Evolutionary conservation across 1,284 basidiomycete genomes (phyloP), one percentile per base, ranked within the genome.

Genomic region (Vanrija pseudolonga): DNA sequence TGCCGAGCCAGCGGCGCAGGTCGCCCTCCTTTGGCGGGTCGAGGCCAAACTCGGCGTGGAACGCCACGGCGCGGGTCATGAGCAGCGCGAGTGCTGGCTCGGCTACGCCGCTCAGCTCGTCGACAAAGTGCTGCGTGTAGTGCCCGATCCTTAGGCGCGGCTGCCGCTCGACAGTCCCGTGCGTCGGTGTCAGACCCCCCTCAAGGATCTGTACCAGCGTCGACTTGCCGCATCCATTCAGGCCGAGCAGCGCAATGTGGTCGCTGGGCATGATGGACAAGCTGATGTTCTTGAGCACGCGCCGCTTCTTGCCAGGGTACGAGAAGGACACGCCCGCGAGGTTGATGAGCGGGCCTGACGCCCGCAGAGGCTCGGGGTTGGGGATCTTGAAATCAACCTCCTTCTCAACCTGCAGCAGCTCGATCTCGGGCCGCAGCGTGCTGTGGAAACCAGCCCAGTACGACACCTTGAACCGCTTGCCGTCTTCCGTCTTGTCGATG

Each of bases 161-260:
- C 62, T 88, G 85, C 17, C 79, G 79, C n/a, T 75, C 78, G 17
- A 87, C 79, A 8, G 70, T 79, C 2, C 87, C 87, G 4, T 72
- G 76, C 3, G 76, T 76, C 0, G 85, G 82, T 12, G 72, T 65
- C 4, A 85, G 70, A 3, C 66, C 77, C 3, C 83, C 83, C 1
- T 82, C 76, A 22, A 87, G 77, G 19, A 85, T 71, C 54, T 84
- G 72, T 52, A 83, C 81, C 2, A 87, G 68, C 0, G 86, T 88
- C 23, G 83, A 83, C 72, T 87, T 87, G 26, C 81, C 81, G 60
- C 77, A 70, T 0, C 81, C 81, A 63, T 82, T 82, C 62, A 71
- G 55, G 0, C 86, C 86, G 7, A 86, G 79, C 18, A 87, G 72
- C 0, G 81, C 85, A 17, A 83, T 76, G 15, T 85, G 77, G 20